Evolutionary conservation across 345 rosid genomes (phyloP), one percentile per base, ranked within the genome.

Genomic region (Boechera retrofracta): DNA sequence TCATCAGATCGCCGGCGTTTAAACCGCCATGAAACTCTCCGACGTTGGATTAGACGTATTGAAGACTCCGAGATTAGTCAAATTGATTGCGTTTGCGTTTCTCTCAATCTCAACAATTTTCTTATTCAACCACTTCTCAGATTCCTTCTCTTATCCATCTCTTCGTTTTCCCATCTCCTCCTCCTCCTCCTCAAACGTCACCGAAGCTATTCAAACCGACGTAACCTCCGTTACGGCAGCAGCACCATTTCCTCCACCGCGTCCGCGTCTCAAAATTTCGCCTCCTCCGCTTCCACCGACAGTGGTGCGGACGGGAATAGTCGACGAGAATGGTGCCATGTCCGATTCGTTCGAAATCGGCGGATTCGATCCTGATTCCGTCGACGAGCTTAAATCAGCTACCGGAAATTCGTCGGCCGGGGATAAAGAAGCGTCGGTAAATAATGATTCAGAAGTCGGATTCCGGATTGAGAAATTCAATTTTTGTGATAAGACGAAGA

Each of bases 261-360:
- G 68, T 7, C 79, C 79, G 2, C 42, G 15, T 28, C 69, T 41
- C 57, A 59, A 74, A 24, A 21, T 63, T 0, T 76, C 84, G 0
- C 75, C 82, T 16, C 82, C 75, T 0, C 85, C 84, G 5, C 83
- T 82, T 24, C 90, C 82, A 7, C 81, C 83, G 63, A 79, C 78
- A 24, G 79, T 80, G 10, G 73, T 74, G 0, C 71, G 85, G 28
- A 85, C 84, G 0, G 89, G 96, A 31, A 88, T 88, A 51, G 52
- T 90, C 29, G 93, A 90, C 61, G 87, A 87, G 70, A 82, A 57
- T 7, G 91, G 93, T 2, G 88, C 83, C 1, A 90, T 88, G 89
- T 69, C 86, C 2, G 85, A 71, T 10, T 72, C 84, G 0, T 86
- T 90, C 57, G 81, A 79, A 4, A 62, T 85, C 53, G 92, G 86